Evolutionary conservation across 2,329 filamentous ascomycete species (phyloP).

Genomic region (Clonostachys sp.): DNA sequence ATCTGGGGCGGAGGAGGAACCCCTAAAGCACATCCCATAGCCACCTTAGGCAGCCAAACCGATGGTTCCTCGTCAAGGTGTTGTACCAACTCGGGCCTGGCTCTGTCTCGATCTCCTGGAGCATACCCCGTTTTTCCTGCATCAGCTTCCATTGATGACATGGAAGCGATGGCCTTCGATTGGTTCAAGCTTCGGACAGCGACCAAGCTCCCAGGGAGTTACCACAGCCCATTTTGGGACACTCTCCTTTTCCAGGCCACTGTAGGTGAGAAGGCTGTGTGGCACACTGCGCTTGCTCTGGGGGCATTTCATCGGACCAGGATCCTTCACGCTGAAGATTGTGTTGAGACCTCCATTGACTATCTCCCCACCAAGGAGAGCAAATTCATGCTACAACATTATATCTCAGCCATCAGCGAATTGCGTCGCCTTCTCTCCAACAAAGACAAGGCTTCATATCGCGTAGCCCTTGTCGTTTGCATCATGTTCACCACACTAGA

Average conservation of each 20-base stretch:
- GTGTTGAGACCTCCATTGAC: neutral
- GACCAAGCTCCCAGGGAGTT: conserved; percentile 27
- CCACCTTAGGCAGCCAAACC: neutral
- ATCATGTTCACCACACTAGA: conserved; percentile 26
- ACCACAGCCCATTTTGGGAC: conserved; percentile 29
- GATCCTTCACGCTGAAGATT: conserved; percentile 1
- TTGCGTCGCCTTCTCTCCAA: conserved; percentile 23
- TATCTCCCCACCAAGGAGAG: conserved; percentile 10
- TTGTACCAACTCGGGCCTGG: too few relatives aligned
- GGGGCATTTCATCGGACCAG: conserved; percentile 23
- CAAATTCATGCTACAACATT: conserved; percentile 19
- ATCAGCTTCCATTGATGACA: conserved; percentile 6
- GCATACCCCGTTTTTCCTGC: neutral
- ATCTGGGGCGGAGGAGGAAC: conserved; percentile 11
- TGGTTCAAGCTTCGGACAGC: conserved; percentile 35
- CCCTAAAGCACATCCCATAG: conserved; percentile 8
- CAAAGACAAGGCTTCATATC: conserved; percentile 18
- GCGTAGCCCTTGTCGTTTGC: conserved; percentile 30
- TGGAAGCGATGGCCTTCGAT: conserved; percentile 27
- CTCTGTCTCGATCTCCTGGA: too few relatives aligned
- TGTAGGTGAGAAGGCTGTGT: conserved; percentile 26
- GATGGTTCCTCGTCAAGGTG: too few relatives aligned
- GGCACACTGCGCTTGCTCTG: conserved; percentile 33
- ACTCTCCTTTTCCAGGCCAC: conserved; percentile 27
- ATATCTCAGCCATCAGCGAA: conserved; percentile 26